A percentile compares a stretch with the other conserved stretches of the same genome.
phyloP scores from a whole-genome alignment of 2,329 filamentous ascomycete genomes.

The Setomelanomma holmii region DNA sequence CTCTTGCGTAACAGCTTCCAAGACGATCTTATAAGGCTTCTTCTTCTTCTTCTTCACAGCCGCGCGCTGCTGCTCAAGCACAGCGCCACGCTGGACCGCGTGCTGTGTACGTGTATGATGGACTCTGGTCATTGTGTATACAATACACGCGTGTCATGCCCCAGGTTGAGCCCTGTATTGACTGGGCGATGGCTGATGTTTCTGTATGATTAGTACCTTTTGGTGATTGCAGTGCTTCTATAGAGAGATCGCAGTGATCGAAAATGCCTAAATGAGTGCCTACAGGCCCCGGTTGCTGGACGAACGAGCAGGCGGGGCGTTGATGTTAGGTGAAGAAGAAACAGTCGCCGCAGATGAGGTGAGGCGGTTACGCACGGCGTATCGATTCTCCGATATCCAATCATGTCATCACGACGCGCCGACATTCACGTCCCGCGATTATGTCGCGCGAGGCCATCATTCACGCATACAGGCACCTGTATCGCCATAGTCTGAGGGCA shows the following conservation, averaged over 20 bases:
- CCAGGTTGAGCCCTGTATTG: slow-evolving; percentile 9
- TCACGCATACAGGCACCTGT: slow-evolving; percentile 73
- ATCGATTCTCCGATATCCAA: slow-evolving; percentile 22
- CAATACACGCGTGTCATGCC: slow-evolving; percentile 16
- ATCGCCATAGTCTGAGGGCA: slow-evolving; percentile 71
- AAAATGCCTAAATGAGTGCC: slow-evolving; percentile 22
- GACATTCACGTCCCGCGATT: slow-evolving; percentile 10
- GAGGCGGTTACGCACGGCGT: slow-evolving; percentile 12
- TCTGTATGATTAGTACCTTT: slow-evolving; percentile 24
- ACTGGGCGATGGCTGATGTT: slow-evolving; percentile 6
- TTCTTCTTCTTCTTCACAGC: slow-evolving; percentile 51
- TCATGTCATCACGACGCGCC: slow-evolving; percentile 10
- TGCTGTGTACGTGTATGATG: slow-evolving; percentile 29
- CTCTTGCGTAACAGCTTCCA: slow-evolving; percentile 64
- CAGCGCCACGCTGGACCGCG: slow-evolving; percentile 21
- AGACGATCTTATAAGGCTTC: slow-evolving; percentile 64
- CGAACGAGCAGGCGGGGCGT: slow-evolving; percentile 24
- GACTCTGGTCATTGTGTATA: slow-evolving; percentile 35
- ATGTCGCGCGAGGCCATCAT: slow-evolving; percentile 58
- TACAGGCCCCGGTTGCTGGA: slow-evolving; percentile 29
- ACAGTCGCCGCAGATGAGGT: slow-evolving; percentile 4
- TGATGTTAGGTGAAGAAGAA: slow-evolving; percentile 17
- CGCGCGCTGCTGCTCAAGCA: slow-evolving; percentile 32
- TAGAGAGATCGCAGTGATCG: slow-evolving; percentile 11
- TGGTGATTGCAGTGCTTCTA: slow-evolving; percentile 20